These are phyloP conservation scores for Annona squamosa DNA, from an alignment of 164 flowering plant genomes.

Conservation along the genomic window DNA sequence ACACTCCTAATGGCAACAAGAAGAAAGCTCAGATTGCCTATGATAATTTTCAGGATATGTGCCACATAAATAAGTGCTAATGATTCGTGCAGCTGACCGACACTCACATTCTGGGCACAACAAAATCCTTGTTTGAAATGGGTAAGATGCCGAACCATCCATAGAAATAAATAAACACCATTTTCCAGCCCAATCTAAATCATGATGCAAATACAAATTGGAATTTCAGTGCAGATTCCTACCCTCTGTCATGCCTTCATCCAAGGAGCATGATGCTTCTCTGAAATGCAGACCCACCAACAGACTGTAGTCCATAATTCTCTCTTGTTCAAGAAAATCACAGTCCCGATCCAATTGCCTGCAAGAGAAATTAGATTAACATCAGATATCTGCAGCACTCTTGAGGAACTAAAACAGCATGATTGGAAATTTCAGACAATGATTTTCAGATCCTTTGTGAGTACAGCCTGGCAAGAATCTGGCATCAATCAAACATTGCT, in stretches of 20 bases:
- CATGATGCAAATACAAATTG: constrained; percentile 14
- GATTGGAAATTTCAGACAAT: not conserved
- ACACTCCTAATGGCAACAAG: not conserved
- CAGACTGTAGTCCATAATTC: constrained; percentile 92
- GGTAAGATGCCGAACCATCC: not conserved
- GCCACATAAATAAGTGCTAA: not conserved
- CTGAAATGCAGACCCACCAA: constrained; percentile 78
- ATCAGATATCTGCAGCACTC: not conserved
- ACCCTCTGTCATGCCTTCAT: constrained; percentile 17
- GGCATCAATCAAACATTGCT: not conserved
- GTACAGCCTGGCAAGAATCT: too few relatives aligned
- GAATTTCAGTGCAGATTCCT: constrained; percentile 25
- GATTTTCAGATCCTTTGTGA: not conserved
- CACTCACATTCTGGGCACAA: not conserved
- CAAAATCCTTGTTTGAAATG: too few relatives aligned
- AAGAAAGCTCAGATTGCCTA: not conserved
- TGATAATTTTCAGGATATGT: not conserved
- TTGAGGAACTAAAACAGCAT: not conserved
- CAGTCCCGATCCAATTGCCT: constrained; percentile 91
- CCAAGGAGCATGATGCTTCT: constrained; percentile 30
- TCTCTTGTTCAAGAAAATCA: constrained; percentile 83
- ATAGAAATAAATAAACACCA: not conserved
- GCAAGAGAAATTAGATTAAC: constrained; percentile 10
- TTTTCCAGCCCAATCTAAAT: not conserved
- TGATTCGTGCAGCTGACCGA: not conserved